Conservation (phyloP, 2,329 filamentous ascomycete genomes). For the Tolypocladium paradoxum region DNA sequence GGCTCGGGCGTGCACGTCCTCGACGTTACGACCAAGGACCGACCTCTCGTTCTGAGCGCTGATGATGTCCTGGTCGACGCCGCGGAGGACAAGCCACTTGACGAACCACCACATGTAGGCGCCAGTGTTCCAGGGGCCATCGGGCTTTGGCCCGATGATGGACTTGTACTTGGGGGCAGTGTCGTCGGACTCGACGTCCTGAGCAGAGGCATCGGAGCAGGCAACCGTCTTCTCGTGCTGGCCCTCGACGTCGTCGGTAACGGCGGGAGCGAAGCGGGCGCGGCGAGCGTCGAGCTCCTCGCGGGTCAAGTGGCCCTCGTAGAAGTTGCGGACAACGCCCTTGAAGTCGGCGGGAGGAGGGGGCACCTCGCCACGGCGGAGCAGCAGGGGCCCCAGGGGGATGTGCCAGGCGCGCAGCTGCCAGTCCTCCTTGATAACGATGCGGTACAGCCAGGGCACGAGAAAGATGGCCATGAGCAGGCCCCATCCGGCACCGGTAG, state of each 20-base stretch:
- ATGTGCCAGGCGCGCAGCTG: conserved; percentile 45
- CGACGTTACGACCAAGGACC: conserved; percentile 40
- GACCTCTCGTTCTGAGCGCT: conserved; percentile 22
- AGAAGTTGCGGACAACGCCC: conserved; percentile 40
- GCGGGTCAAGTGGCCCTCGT: conserved; percentile 42
- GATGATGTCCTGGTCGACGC: conserved; percentile 33
- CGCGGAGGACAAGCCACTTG: conserved; percentile 36
- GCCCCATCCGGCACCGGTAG: conserved; percentile 37
- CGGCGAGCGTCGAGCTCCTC: conserved; percentile 37
- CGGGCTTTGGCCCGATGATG: conserved; percentile 27
- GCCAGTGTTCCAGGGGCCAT: conserved; percentile 30
- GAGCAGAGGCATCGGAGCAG: conserved; percentile 3
- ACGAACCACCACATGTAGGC: conserved; percentile 31
- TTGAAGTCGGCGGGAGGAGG: conserved; percentile 30
- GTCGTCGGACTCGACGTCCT: conserved; percentile 12
- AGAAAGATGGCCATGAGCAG: conserved; percentile 41
- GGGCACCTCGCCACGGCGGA: conserved; percentile 29
- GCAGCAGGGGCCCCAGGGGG: conserved; percentile 40
- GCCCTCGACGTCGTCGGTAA: conserved; percentile 12
- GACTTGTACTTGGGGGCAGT: conserved; percentile 19
- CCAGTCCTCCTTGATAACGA: conserved; percentile 51
- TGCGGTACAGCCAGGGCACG: conserved; percentile 47
- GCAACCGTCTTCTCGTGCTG: conserved; percentile 14
- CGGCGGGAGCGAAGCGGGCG: conserved; percentile 12
- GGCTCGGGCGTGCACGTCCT: conserved; percentile 44